phyloP scores from a whole-genome alignment of 768 basidiomycete species.

The Kwoniella bestiolae region DNA sequence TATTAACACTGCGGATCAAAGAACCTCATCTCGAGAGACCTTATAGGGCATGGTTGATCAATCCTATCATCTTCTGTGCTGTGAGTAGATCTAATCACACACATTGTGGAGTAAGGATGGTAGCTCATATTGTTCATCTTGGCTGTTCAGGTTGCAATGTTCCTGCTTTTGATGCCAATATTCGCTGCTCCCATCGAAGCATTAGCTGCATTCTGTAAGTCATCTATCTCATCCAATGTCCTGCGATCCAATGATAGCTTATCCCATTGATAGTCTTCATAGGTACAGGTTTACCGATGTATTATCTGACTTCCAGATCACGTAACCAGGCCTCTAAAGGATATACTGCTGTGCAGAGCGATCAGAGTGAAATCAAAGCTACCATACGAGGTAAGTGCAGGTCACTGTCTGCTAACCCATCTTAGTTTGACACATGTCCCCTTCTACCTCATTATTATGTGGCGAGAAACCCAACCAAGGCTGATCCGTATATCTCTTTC shows the following conservation, averaged over 20 bases:
- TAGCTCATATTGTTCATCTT: neutral
- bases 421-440: no score
- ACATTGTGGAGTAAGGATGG: no score
- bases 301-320: conserved; percentile 50
- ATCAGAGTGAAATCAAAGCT: conserved; percentile 19
- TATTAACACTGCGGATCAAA: conserved; percentile 83
- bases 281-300: conserved; percentile 51
- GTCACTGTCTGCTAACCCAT: no score
- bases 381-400: conserved; percentile 29
- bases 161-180: conserved; percentile 90
- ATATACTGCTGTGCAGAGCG: neutral
- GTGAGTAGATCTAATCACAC: no score
- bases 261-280: conserved; percentile 45
- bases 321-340: conserved; percentile 19
- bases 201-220: conserved; percentile 79
- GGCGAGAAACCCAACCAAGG: no score
- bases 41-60: conserved; percentile 88
- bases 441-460: no score
- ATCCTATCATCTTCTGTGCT: conserved; percentile 85
- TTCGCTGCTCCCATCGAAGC: conserved; percentile 91
- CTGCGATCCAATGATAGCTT: neutral
- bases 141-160: conserved; percentile 71
- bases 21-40: conserved; percentile 90
- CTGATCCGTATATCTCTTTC: no score
- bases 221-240: neutral